phyloP scores from a whole-genome alignment of 345 rosid species.

The Dipteronia dyeriana region DNA sequence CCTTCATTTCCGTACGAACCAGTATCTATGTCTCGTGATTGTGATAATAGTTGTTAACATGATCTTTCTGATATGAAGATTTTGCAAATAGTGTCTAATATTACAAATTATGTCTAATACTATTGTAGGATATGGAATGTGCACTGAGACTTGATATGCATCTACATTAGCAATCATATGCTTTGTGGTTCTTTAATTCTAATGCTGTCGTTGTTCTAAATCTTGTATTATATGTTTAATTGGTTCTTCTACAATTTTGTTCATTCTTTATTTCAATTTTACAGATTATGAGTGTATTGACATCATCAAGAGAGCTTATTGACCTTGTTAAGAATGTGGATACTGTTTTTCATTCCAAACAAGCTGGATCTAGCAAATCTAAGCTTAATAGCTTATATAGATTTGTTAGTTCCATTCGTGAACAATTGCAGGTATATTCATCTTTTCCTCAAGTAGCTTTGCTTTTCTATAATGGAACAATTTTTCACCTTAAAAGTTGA shows the following conservation, averaged over 20 bases:
- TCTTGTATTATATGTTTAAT: background rate
- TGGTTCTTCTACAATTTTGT: background rate
- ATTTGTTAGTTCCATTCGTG: conserved; percentile 68
- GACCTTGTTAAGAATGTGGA: conserved; percentile 68
- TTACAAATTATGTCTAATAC: background rate
- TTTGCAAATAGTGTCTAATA: background rate
- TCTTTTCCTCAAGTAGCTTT: background rate
- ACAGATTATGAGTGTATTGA: conserved; percentile 67
- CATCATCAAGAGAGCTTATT: conserved; percentile 72
- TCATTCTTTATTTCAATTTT: conserved; percentile 21
- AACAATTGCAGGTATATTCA: conserved; percentile 68
- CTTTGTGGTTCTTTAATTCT: background rate
- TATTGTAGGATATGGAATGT: background rate
- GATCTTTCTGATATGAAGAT: background rate
- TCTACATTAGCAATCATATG: background rate
- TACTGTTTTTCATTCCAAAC: conserved; percentile 61
- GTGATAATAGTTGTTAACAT: background rate
- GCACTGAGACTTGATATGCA: background rate
- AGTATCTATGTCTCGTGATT: background rate
- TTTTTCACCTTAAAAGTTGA: background rate
- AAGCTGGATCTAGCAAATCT: conserved; percentile 54
- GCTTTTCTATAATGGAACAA: background rate
- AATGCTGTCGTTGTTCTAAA: background rate
- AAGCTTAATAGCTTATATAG: conserved; percentile 43
- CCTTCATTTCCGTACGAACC: background rate